Evolutionary conservation across 805 yeast species (phyloP).

Genomic region (Pachysolen tannophilus): DNA sequence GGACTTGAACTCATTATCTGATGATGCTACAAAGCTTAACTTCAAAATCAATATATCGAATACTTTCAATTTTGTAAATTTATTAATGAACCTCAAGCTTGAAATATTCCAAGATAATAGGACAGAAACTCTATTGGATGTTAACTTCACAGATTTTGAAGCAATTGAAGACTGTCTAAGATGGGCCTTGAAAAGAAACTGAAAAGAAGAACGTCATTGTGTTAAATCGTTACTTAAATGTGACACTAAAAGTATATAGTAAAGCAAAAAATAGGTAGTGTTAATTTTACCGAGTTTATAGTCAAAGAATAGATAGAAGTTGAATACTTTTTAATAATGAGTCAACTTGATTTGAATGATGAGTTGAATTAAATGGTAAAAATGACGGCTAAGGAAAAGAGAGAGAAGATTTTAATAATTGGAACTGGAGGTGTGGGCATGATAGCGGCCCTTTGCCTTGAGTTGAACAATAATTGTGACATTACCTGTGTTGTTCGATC

Average conservation of each 20-base stretch:
- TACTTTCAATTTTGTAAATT: slow-evolving; percentile 32
- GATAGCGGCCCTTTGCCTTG: slow-evolving; percentile 61
- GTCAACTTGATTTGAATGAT: too few species aligned
- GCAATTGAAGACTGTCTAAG: slow-evolving; percentile 49
- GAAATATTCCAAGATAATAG: slow-evolving; percentile 16
- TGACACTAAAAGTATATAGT: too few species aligned
- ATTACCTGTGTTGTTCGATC: slow-evolving; percentile 58
- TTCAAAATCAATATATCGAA: slow-evolving; percentile 25
- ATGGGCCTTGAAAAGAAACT: slow-evolving; percentile 47
- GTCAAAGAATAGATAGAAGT: too few species aligned
- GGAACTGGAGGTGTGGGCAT: slow-evolving; percentile 87
- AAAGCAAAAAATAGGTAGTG: too few species aligned
- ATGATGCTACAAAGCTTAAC: slow-evolving; percentile 11
- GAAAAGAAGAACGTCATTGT: too few species aligned
- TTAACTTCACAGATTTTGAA: slow-evolving; percentile 39
- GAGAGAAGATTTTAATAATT: slow-evolving; percentile 52
- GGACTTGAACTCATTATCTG: slow-evolving; percentile 11
- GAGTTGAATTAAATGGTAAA: too few species aligned
- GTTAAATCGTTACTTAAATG: too few species aligned
- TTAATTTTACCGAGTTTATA: too few species aligned
- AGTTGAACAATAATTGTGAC: slow-evolving; percentile 23
- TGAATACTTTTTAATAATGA: too few species aligned
- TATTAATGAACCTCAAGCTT: slow-evolving; percentile 27
- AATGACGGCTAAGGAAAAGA: too few species aligned
- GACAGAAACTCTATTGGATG: slow-evolving; percentile 33